Base-by-base conservation (phyloP, 441 rosid species). In the Iberis amara region DNA sequence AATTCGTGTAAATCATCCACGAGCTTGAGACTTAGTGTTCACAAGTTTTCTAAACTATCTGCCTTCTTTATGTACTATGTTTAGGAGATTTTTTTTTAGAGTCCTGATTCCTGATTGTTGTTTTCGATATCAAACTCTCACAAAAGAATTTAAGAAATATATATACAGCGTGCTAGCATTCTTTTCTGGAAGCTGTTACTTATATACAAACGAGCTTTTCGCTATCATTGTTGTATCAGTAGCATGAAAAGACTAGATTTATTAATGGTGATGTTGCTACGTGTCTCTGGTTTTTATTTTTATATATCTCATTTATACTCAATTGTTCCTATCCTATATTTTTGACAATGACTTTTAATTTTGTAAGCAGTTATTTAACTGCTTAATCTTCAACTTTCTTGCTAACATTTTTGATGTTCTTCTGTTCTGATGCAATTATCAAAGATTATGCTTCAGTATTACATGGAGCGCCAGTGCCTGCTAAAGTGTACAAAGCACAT, bases 381-480 rank as follows among this genome's bases (percentile, higher is more conserved):
- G 4, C 23, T 35, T 27, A 12, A 12, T 39, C 23, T 52, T 33
- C 51, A 45, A 12, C 26, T 46, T 46, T 52, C 47, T 28, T 23
- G 13, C 47, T 68, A 46, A 68, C 69, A 8, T 48, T 40, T 54
- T 49, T 33, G 18, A 24, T 68, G 10, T 49, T 39, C 58, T 37
- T 66, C n/a, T 54, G 30, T 51, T 54, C 57, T 51, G 13, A 3
- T 57, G 35, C 57, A 63, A 11, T 54, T 67, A 33, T 10, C 65
- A 78, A 78, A 92, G 99, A 62, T 81, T 48, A 67, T 80, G 77
- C 84, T 85, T 54, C 90, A 83, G 61, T 94, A 81, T 74, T 89
- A 85, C 74, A 63, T 83, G 5, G 97, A 94, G 75, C 83, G 99
- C 11, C 97, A 94, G 62, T 94, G 99, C 84, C 72, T 94, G 73